A percentile compares a stretch with the other conserved stretches of the same genome.
These are phyloP conservation scores for Cystobasidium tubakii DNA, from an alignment of 768 basidiomycete genomes.

Conservation along the genomic window DNA sequence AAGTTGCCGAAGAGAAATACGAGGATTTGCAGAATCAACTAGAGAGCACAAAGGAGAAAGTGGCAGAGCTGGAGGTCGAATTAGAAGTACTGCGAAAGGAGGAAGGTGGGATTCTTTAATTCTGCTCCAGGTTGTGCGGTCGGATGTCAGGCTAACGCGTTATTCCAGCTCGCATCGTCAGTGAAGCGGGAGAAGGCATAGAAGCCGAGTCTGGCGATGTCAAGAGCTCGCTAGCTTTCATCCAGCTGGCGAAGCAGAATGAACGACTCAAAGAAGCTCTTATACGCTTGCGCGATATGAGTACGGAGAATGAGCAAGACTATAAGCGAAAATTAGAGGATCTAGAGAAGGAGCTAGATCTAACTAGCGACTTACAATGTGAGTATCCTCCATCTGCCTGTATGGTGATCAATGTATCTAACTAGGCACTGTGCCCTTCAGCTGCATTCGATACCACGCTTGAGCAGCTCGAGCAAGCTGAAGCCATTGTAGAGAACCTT, in stretches of 20 bases:
- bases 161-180: background rate
- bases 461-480: constrained; percentile 77
- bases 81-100: constrained; percentile 63
- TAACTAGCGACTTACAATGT: constrained; percentile 76
- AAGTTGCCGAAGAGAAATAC: constrained; percentile 87
- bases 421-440: background rate
- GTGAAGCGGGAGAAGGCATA: constrained; percentile 35
- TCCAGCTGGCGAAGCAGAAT: constrained; percentile 93
- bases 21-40: constrained; percentile 72
- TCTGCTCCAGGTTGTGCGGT: background rate
- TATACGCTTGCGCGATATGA: constrained; percentile 79
- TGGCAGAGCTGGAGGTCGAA: constrained; percentile 77
- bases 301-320: constrained; percentile 79
- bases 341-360: constrained; percentile 79
- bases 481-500: constrained; percentile 84
- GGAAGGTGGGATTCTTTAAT: constrained; percentile 51
- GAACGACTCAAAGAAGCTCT: constrained; percentile 91
- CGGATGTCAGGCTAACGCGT: no score
- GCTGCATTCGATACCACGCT: constrained; percentile 59
- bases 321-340: constrained; percentile 72
- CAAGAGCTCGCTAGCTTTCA: constrained; percentile 55
- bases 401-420: background rate
- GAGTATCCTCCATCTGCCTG: constrained; percentile 31
- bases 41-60: constrained; percentile 68
- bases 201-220: constrained; percentile 40